These are phyloP conservation scores for Hylodesmum podocarpum DNA, from an alignment of 306 rosid species.

Conservation along the genomic window DNA sequence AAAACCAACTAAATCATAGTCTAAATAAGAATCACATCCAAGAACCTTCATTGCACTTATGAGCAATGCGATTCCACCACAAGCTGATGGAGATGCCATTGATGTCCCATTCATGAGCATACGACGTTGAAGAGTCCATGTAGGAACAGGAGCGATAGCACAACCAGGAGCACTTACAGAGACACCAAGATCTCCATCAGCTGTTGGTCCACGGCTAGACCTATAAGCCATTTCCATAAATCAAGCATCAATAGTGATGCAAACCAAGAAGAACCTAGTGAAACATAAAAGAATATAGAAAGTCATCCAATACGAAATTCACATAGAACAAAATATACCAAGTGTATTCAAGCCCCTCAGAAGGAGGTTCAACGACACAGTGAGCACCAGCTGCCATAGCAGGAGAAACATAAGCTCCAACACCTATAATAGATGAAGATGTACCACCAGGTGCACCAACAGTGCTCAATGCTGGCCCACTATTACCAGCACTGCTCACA, in stretches of 20 bases:
- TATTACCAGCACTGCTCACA: constrained; percentile 98
- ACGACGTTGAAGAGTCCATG: constrained; percentile 96
- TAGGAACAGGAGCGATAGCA: constrained; percentile 97
- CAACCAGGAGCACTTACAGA: constrained; percentile 97
- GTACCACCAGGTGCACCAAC: constrained; percentile 99
- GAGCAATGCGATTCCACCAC: constrained; percentile 95
- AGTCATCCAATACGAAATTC: constrained; percentile 9
- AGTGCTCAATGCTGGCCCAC: constrained; percentile 97
- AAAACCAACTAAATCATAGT: constrained; percentile 26
- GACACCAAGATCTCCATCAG: constrained; percentile 96
- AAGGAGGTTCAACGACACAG: constrained; percentile 79
- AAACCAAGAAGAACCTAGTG: constrained; percentile 26
- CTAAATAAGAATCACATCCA: constrained; percentile 30
- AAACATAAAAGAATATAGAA: constrained; percentile 23
- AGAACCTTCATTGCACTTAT: constrained; percentile 93
- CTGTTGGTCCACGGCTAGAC: constrained; percentile 99
- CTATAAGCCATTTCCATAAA: constrained; percentile 45
- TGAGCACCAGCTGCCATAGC: constrained; percentile 99
- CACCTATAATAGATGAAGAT: constrained; percentile 85
- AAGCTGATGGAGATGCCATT: constrained; percentile 99
- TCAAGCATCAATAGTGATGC: constrained; percentile 22
- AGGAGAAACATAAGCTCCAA: constrained; percentile 97
- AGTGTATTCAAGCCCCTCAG: constrained; percentile 95
- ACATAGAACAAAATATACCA: constrained; percentile 59
- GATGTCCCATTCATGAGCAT: constrained; percentile 99